Percentiles rank a stretch among this genome's conserved stretches.
Evolutionary conservation across 1,284 basidiomycete genomes (phyloP).

Genomic region (Heterobasidion parviporum): DNA sequence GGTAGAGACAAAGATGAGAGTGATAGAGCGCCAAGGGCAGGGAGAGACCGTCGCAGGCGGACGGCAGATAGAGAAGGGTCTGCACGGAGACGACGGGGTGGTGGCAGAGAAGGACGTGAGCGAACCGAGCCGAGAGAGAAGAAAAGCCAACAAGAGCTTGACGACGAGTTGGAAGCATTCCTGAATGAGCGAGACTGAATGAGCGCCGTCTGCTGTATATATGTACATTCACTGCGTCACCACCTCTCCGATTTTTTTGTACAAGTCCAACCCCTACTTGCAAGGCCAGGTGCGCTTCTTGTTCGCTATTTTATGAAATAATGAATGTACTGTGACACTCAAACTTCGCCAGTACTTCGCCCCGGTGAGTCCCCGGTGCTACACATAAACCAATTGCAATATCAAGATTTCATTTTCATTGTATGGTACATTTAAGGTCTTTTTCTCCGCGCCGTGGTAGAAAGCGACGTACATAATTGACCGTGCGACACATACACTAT

Average conservation of each 20-base stretch:
- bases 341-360: no score
- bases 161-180: constrained; percentile 73
- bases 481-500: no score
- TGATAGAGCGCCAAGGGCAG: constrained; percentile 7
- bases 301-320: no score
- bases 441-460: no score
- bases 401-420: no score
- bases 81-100: constrained; percentile 15
- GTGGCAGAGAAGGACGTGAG: constrained; percentile 22
- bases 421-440: no score
- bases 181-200: constrained; percentile 28
- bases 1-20: constrained; percentile 1
- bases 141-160: constrained; percentile 63
- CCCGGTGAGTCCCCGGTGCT: no score
- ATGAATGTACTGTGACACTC: no score
- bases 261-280: no score
- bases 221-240: not conserved
- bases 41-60: constrained; percentile 7
- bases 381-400: no score
- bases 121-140: constrained; percentile 26
- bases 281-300: no score
- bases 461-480: no score
- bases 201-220: not conserved
- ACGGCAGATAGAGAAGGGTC: not conserved
- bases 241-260: not conserved